Percentiles rank a stretch among this genome's conserved stretches.
Conservation (phyloP, 2,329 filamentous ascomycete genomes). For the Aureobasidium melanogenum region DNA sequence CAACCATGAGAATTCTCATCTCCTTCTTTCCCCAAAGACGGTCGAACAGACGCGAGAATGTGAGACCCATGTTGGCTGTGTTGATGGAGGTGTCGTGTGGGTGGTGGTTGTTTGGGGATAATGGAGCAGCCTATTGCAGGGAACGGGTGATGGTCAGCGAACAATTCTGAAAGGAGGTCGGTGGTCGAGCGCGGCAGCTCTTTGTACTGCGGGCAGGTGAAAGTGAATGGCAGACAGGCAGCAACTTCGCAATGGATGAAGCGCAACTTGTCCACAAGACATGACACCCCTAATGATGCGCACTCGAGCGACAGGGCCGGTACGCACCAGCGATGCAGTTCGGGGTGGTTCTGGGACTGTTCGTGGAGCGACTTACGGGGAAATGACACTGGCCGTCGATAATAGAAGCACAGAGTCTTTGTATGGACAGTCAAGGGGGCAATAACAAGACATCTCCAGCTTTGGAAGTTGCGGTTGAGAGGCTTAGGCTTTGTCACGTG, state of each 20-base stretch:
- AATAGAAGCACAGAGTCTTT: constrained; percentile 3
- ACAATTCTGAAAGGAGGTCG: not conserved
- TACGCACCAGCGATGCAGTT: not conserved
- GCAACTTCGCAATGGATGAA: constrained; percentile 4
- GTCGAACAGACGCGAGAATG: constrained; percentile 92
- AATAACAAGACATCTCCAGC: constrained; percentile 12
- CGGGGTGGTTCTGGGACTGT: not conserved
- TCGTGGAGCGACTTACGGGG: constrained; percentile 1
- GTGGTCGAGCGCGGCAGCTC: not conserved
- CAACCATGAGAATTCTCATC: constrained; percentile 97
- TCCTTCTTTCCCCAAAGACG: constrained; percentile 99
- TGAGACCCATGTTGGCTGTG: constrained; percentile 75
- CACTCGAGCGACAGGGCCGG: not conserved
- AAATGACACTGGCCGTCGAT: constrained; percentile 10
- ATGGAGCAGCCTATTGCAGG: not conserved
- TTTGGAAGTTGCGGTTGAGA: constrained; percentile 11
- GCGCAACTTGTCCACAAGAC: constrained; percentile 12
- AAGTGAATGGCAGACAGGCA: not conserved
- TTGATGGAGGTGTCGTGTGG: constrained; percentile 28
- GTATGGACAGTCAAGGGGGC: constrained; percentile 10
- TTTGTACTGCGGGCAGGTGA: not conserved
- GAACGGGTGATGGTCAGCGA: not conserved
- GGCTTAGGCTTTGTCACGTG: constrained; percentile 2
- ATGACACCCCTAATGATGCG: constrained; percentile 11
- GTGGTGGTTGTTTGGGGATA: not conserved